phyloP scores from a whole-genome alignment of 805 yeast genomes.

The Myxozyma neglecta region DNA sequence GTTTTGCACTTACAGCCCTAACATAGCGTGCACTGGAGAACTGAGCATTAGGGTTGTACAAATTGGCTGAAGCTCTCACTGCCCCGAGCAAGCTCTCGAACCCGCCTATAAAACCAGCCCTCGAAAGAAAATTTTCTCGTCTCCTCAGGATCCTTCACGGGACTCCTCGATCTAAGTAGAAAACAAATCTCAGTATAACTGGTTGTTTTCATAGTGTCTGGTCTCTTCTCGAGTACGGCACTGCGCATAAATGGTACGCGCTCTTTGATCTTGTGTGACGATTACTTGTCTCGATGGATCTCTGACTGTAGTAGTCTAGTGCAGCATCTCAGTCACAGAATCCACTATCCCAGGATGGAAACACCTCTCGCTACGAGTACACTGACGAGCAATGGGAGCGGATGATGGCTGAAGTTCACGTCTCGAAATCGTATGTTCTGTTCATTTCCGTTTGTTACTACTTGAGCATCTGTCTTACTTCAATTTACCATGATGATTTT shows the following conservation, averaged over 20 bases:
- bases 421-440: constrained; percentile 31
- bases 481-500: constrained; percentile 21
- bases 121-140: background rate
- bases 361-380: constrained; percentile 18
- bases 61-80: too few species aligned
- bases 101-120: background rate
- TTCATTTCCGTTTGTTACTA: background rate
- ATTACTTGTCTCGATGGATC: background rate
- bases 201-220: constrained; percentile 9
- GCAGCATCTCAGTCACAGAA: background rate
- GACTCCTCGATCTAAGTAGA: too few species aligned
- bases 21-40: too few species aligned
- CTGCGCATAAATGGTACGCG: constrained; percentile 14
- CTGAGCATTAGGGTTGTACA: too few species aligned
- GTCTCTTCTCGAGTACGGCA: constrained; percentile 1
- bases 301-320: constrained; percentile 6
- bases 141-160: too few species aligned
- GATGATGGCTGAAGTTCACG: constrained; percentile 32
- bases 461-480: background rate
- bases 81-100: too few species aligned
- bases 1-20: too few species aligned
- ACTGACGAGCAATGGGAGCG: constrained; percentile 37
- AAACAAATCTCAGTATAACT: too few species aligned
- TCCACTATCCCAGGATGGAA: background rate
- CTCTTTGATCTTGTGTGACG: background rate